Base-by-base conservation (phyloP, 352 stramenopile species). In the Proteromonas lacertae region DNA sequence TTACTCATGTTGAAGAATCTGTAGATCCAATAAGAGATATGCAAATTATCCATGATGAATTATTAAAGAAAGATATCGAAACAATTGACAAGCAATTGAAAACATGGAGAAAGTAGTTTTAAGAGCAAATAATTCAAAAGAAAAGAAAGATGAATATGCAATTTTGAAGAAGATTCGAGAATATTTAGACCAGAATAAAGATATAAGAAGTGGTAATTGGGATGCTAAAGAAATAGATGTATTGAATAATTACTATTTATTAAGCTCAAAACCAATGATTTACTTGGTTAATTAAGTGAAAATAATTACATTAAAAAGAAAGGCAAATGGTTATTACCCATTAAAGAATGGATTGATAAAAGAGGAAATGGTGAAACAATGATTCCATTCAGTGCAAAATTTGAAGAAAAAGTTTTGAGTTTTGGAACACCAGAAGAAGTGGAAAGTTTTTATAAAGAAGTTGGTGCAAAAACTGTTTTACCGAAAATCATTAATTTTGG, bases 1-100 rank as follows among this genome's bases (percentile, higher is more conserved):
- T 99, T 38, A 91, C 87, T 19, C 88, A 99, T 63, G 86, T 97
- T 6, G 88, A 99, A 53, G 84, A n/a, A n/a, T n/a, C n/a, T n/a
- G n/a, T n/a, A n/a, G n/a, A n/a, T n/a, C n/a, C n/a, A n/a, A n/a
- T n/a, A 88, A 49, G 13, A 2, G 10, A 22, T 39, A 10, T 28
- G 24, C 32, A 26, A 52, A 46, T 29, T 38, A 22, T n/a, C 33
- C 49, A 18, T 24, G 18, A 18, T 32, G 44, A n/a, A 33, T 24
- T 26, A 18, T 49, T 17, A 29, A 36, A 13, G 25, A n/a, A 50
- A 36, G 57, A 56, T n/a, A n/a, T n/a, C n/a, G n/a, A n/a, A n/a
- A n/a, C n/a, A n/a, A n/a, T n/a, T n/a, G n/a, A n/a, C n/a, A n/a
- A n/a, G n/a, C n/a, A n/a, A n/a, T n/a, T n/a, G n/a, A n/a, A n/a